phyloP scores from a whole-genome alignment of 257 asterid genomes.

The Capsicum pubescens region DNA sequence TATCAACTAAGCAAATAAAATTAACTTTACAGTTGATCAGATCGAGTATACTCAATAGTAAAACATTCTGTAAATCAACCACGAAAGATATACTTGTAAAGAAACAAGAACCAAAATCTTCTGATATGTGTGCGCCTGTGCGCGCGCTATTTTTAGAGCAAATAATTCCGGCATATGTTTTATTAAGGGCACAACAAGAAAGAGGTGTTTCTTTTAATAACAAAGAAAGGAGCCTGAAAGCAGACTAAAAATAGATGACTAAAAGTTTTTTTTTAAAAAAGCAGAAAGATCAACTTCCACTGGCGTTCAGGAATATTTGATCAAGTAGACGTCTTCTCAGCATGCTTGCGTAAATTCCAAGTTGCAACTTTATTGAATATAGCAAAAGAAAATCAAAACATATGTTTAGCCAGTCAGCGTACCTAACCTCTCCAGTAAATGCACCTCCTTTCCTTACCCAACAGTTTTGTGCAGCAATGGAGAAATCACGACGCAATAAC shows the following conservation, averaged over 20 bases:
- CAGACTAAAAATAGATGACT: background rate
- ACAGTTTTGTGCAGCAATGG: constrained; percentile 56
- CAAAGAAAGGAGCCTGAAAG: background rate
- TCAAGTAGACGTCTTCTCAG: background rate
- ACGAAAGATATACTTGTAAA: background rate
- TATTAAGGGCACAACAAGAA: background rate
- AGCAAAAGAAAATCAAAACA: background rate
- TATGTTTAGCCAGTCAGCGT: constrained; percentile 16
- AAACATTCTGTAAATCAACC: background rate
- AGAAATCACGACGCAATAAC: constrained; percentile 49
- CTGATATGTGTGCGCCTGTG: background rate
- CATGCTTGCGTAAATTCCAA: constrained; percentile 18
- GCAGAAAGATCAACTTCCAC: background rate
- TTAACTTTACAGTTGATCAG: background rate
- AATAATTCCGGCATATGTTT: background rate
- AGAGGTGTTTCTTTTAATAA: background rate
- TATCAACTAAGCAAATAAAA: background rate
- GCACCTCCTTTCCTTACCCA: constrained; percentile 54
- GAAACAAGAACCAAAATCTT: background rate
- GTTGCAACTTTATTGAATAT: background rate
- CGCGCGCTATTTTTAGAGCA: background rate
- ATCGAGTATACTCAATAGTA: background rate
- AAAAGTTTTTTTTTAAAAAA: background rate
- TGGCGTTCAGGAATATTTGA: background rate
- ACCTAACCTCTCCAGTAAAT: constrained; percentile 55